phyloP scores from a whole-genome alignment of 257 asterid species.

The Nicotiana sylvestris region DNA sequence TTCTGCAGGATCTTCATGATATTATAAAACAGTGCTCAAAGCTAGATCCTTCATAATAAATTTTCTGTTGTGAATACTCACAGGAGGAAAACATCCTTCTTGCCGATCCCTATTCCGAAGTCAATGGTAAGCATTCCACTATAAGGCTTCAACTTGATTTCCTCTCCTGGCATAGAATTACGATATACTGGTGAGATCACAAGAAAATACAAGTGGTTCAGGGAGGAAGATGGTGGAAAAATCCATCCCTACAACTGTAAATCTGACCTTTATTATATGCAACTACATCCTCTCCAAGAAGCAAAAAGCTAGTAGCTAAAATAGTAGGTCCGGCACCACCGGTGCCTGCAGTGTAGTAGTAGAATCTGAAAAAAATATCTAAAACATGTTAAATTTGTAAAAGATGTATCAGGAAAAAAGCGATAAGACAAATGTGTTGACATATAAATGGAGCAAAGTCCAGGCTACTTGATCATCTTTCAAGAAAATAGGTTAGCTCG shows the following conservation, averaged over 20 bases:
- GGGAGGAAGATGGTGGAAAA: not conserved
- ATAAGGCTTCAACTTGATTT: slow-evolving; percentile 76
- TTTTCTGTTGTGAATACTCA: slow-evolving; percentile 32
- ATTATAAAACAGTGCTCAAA: not conserved
- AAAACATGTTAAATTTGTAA: slow-evolving; percentile 1
- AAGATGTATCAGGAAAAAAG: not conserved
- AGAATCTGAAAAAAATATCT: slow-evolving; percentile 50
- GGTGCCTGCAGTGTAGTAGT: slow-evolving; percentile 92
- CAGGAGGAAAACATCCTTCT: slow-evolving; percentile 81
- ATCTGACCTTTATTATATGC: slow-evolving; percentile 85
- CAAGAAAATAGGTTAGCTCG: not conserved
- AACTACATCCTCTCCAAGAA: slow-evolving; percentile 90
- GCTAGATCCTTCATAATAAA: not conserved
- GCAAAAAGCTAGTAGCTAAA: slow-evolving; percentile 86
- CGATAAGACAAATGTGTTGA: not conserved
- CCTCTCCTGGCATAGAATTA: slow-evolving; percentile 44
- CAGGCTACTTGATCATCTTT: not conserved
- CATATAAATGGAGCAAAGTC: not conserved
- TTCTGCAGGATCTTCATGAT: not conserved
- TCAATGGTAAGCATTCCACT: slow-evolving; percentile 87
- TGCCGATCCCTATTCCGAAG: slow-evolving; percentile 86
- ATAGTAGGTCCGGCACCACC: slow-evolving; percentile 98
- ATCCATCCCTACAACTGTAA: not conserved
- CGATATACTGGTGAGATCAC: slow-evolving; percentile 10
- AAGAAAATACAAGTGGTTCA: not conserved